Evolutionary conservation across 441 rosid species (phyloP).

Genomic region (Corymbia calophylla): DNA sequence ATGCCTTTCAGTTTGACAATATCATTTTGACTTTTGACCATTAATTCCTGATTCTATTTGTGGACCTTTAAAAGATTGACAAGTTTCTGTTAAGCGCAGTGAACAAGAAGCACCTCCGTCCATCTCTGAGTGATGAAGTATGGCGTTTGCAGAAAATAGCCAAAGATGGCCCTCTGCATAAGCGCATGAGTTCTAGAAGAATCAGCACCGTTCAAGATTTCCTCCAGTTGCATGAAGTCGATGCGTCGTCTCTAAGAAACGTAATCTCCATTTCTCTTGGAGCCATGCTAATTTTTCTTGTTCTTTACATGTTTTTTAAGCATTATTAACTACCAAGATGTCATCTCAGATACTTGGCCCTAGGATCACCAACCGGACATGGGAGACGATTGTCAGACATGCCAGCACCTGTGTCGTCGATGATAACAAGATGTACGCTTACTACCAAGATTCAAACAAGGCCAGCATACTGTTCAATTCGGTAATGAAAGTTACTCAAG

Average conservation of each 20-base stretch:
- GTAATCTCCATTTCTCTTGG: conserved; percentile 20
- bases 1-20: not conserved
- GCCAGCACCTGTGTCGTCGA: conserved; percentile 46
- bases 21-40: not conserved
- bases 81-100: conserved; percentile 20
- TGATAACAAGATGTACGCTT: conserved; percentile 29
- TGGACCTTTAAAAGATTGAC: not conserved
- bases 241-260: conserved; percentile 25
- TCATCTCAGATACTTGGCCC: conserved; percentile 35
- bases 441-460: conserved; percentile 13
- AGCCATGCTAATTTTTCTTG: not conserved
- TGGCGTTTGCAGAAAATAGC: conserved; percentile 77
- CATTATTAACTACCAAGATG: not conserved
- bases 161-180: conserved; percentile 42
- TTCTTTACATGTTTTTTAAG: not conserved
- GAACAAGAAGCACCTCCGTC: conserved; percentile 77
- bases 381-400: conserved; percentile 53
- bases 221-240: conserved; percentile 17
- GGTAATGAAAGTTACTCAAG: conserved; percentile 36
- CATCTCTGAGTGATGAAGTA: conserved; percentile 39
- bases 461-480: conserved; percentile 44
- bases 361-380: conserved; percentile 33
- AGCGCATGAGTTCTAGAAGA: conserved; percentile 15
- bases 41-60: not conserved
- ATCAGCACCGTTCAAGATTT: conserved; percentile 45